Percentiles rank a stretch among this genome's conserved stretches.
phyloP scores from a whole-genome alignment of 2,329 filamentous ascomycete genomes.

The Aspergillus melleus region DNA sequence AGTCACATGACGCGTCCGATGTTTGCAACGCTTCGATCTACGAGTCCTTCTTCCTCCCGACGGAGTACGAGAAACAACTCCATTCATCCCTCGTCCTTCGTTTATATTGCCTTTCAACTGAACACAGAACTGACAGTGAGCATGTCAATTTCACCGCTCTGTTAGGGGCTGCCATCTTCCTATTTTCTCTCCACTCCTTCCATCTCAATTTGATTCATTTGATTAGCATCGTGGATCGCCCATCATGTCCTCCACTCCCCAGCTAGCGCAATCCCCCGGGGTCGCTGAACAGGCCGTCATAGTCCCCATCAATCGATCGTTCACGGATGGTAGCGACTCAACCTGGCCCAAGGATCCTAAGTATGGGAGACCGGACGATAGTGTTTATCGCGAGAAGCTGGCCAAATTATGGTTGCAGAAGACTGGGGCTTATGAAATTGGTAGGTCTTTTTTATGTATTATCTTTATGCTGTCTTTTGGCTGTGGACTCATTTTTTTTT shows the following conservation, averaged over 20 bases:
- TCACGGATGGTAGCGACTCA: slow-evolving; percentile 40
- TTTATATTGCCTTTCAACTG: neutral
- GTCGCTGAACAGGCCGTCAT: slow-evolving; percentile 25
- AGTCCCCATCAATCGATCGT: slow-evolving; percentile 33
- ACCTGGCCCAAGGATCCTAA: slow-evolving; percentile 39
- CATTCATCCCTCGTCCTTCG: neutral
- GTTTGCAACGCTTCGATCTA: neutral
- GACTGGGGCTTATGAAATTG: slow-evolving; percentile 37
- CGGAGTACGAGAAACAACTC: neutral
- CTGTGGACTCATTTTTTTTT: slow-evolving; percentile 1
- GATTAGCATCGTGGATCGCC: neutral
- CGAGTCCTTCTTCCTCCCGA: too few relatives aligned
- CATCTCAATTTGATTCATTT: neutral
- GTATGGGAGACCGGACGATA: slow-evolving; percentile 41
- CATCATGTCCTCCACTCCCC: slow-evolving; percentile 9
- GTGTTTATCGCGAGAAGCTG: slow-evolving; percentile 49
- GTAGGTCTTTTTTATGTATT: slow-evolving; percentile 26
- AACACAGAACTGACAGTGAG: neutral
- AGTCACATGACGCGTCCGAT: too few relatives aligned
- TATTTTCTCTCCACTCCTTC: neutral
- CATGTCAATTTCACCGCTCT: neutral
- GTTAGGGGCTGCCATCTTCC: neutral
- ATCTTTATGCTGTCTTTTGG: neutral
- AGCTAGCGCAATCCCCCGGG: slow-evolving; percentile 11
- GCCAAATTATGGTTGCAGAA: slow-evolving; percentile 51